Conservation (phyloP, 2,329 filamentous ascomycete genomes). For the Ceratocystis papillata region DNA sequence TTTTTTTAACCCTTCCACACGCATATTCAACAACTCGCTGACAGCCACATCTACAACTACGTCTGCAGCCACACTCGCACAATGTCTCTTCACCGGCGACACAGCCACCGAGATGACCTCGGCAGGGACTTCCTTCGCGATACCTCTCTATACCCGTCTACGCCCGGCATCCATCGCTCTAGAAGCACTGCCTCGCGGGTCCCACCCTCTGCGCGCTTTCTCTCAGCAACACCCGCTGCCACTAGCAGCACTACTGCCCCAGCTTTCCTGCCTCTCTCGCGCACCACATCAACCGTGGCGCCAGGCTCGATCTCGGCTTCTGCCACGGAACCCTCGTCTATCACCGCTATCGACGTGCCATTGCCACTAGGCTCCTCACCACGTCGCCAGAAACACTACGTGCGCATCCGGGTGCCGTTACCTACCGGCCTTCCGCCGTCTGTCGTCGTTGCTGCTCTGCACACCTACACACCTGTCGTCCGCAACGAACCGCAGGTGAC, state of each 20-base stretch:
- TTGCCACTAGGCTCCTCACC: slow-evolving; percentile 22
- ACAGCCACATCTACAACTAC: not conserved
- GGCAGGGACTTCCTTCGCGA: not conserved
- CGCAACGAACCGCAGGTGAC: slow-evolving; percentile 34
- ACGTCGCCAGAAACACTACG: slow-evolving; percentile 24
- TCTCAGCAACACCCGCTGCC: not conserved
- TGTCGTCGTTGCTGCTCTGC: slow-evolving; percentile 34
- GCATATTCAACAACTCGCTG: not conserved
- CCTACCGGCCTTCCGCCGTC: slow-evolving; percentile 33
- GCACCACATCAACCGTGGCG: slow-evolving; percentile 9
- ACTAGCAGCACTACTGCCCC: slow-evolving; percentile 1
- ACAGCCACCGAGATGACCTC: slow-evolving; percentile 8
- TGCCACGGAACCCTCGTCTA: slow-evolving; percentile 27
- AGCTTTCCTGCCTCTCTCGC: slow-evolving; percentile 15
- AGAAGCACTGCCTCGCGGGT: slow-evolving; percentile 4
- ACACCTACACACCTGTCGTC: slow-evolving; percentile 36
- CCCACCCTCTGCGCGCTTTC: not conserved
- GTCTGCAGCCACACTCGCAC: not conserved
- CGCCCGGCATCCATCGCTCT: slow-evolving; percentile 7
- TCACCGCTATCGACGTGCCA: slow-evolving; percentile 24
- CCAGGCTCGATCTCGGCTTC: slow-evolving; percentile 27
- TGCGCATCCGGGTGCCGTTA: slow-evolving; percentile 36
- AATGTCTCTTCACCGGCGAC: slow-evolving; percentile 9
- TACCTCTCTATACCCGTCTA: not conserved
- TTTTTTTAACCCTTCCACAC: not conserved